Evolutionary conservation across 2,329 filamentous ascomycete genomes (phyloP).

Genomic region (Aureobasidium melanogenum): DNA sequence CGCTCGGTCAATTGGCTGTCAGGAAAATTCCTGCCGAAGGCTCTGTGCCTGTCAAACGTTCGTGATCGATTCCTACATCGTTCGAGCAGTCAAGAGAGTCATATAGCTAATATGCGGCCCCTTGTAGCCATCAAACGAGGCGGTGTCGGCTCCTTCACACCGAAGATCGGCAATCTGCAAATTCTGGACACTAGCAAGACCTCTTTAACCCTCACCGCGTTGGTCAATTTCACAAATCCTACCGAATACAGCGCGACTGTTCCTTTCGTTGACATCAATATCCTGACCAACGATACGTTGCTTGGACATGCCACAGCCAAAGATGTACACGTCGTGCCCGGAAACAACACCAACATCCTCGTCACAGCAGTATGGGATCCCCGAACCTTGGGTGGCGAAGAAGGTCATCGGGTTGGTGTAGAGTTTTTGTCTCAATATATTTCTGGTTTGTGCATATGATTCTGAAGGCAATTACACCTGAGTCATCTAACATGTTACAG

Average conservation of each 20-base stretch:
- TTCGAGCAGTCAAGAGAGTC: conserved; percentile 6
- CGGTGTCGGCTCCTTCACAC: conserved; percentile 45
- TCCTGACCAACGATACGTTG: conserved; percentile 63
- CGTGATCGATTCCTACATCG: conserved; percentile 39
- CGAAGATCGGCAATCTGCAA: conserved; percentile 61
- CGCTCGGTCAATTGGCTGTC: conserved; percentile 70
- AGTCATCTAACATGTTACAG: conserved; percentile 25
- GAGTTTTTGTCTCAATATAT: conserved; percentile 77
- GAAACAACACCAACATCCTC: conserved; percentile 61
- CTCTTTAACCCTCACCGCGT: conserved; percentile 61
- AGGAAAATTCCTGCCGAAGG: conserved; percentile 78
- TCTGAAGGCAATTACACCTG: too few relatives aligned
- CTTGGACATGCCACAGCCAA: conserved; percentile 66
- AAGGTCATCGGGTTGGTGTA: conserved; percentile 54
- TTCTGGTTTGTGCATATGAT: conserved; percentile 48
- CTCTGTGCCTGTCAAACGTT: conserved; percentile 85
- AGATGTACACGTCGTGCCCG: conserved; percentile 55
- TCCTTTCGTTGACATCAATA: conserved; percentile 69
- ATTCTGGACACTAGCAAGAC: conserved; percentile 64
- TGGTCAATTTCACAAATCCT: conserved; percentile 81
- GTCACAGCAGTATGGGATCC: conserved; percentile 71
- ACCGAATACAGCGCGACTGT: conserved; percentile 75
- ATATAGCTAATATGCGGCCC: conserved; percentile 25
- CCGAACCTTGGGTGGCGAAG: conserved; percentile 48
- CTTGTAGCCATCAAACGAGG: conserved; percentile 20